Base-by-base conservation (phyloP, 768 basidiomycete species). In the Lactarius sp. region DNA sequence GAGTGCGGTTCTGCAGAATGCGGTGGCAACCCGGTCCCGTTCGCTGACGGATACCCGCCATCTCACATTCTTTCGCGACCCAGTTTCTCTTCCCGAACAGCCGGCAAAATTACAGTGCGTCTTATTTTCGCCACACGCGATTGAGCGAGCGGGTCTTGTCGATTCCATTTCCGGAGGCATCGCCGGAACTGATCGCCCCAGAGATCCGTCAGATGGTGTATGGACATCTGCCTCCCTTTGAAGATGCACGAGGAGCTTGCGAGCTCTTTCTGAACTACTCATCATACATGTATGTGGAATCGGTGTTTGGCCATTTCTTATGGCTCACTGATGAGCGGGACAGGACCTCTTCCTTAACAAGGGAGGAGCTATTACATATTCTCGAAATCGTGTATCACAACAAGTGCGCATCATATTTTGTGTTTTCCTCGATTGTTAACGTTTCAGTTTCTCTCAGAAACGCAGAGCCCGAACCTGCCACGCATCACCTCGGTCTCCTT, bases 231-330 rank as follows among this genome's bases (percentile, higher is more conserved):
- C 88, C 89, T 6, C 75, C 82, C 0, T 74, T 83, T 3, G 78
- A 82, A 4, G 83, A 88, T 67, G 87, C 88, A 1, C 73, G 80
- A 14, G 79, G 77, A 16, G 74, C 90, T 20, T 85, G 83, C 61
- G 84, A 88, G 46, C 73, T 84, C 37, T 91, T 88, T 71, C 74
- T 88, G 44, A 83, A 86, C 60, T 79, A 83, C 71, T 86, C 66
- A 22, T 53, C 58, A 77, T 71, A 69, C 85, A 85, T 87, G 67
- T 70, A 83, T 75, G 18, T 56, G 39, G 41, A 41, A 41, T 60
- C 9, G 33, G 22, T 55, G 14, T 12, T 36, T 6, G 27, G 42
- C 9, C 13, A 22, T 6, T 20, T 44, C 36, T 46, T 27, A 16
- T 10, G 3, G 18, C 14, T 47, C 46, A 27, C 61, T 64, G 46